phyloP scores from a whole-genome alignment of 2,329 filamentous ascomycete species.

The Arachnomyces sp. region DNA sequence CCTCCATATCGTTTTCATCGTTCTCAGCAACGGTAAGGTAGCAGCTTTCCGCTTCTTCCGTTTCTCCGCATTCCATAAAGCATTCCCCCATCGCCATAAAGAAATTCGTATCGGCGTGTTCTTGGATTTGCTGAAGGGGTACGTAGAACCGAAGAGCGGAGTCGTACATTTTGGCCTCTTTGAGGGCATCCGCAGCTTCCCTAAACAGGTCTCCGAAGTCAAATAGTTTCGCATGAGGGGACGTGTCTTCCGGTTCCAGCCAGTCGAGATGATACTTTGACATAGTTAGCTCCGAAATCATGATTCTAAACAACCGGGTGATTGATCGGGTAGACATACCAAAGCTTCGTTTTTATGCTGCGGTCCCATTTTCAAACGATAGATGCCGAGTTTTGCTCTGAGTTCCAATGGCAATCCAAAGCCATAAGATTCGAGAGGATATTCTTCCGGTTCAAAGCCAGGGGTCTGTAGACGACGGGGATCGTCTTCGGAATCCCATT shows the following conservation, averaged over 20 bases:
- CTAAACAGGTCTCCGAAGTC: constrained; percentile 74
- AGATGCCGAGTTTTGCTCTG: constrained; percentile 73
- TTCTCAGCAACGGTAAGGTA: constrained; percentile 68
- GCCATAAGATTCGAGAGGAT: constrained; percentile 58
- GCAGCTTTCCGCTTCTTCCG: constrained; percentile 65
- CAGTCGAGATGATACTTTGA: constrained; percentile 58
- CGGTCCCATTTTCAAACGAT: constrained; percentile 64
- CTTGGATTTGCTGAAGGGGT: constrained; percentile 41
- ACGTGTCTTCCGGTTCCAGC: constrained; percentile 57
- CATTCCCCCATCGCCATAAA: constrained; percentile 51
- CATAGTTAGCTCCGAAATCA: constrained; percentile 9
- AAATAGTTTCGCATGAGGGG: constrained; percentile 45
- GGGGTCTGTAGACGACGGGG: constrained; percentile 57
- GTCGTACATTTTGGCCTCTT: constrained; percentile 42
- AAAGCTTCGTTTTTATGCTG: constrained; percentile 61
- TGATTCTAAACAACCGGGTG: no score
- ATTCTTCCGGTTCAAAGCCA: constrained; percentile 51
- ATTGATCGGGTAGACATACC: constrained; percentile 41
- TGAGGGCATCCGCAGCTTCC: constrained; percentile 57
- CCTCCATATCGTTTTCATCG: constrained; percentile 65
- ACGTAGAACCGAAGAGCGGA: constrained; percentile 55
- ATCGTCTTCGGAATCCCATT: constrained; percentile 72
- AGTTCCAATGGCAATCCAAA: constrained; percentile 70
- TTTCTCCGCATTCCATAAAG: constrained; percentile 57
- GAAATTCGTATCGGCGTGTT: constrained; percentile 43